These are phyloP conservation scores for Prunus salicina DNA, from an alignment of 306 rosid species.

Conservation along the genomic window DNA sequence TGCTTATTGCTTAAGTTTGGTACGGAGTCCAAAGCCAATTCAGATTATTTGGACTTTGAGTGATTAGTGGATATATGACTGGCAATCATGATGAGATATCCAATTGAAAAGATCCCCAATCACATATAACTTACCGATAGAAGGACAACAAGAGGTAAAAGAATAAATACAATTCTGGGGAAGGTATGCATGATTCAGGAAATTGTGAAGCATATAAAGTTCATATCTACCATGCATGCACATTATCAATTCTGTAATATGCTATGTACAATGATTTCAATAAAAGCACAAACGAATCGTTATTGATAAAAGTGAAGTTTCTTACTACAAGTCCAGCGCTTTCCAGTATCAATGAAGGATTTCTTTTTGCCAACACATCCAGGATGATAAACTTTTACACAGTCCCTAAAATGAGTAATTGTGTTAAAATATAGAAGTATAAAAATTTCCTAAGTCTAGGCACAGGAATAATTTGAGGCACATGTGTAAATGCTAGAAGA, in stretches of 20 bases:
- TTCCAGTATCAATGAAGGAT: background rate
- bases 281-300: background rate
- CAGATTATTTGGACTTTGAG: background rate
- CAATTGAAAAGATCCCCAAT: background rate
- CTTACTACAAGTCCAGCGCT: constrained; percentile 65
- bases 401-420: constrained; percentile 36
- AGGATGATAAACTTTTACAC: constrained; percentile 64
- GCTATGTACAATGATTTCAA: background rate
- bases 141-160: background rate
- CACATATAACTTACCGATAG: background rate
- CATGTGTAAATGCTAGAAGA: background rate
- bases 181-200: background rate
- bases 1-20: background rate
- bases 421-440: background rate
- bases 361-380: constrained; percentile 40
- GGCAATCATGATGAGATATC: background rate
- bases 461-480: too few relatives aligned
- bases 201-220: background rate
- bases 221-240: background rate
- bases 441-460: background rate
- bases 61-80: background rate
- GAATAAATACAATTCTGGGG: background rate
- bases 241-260: background rate
- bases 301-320: background rate
- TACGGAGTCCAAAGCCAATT: background rate